Conservation (phyloP, 2,329 filamentous ascomycete genomes). For the Penicillium sp. region DNA sequence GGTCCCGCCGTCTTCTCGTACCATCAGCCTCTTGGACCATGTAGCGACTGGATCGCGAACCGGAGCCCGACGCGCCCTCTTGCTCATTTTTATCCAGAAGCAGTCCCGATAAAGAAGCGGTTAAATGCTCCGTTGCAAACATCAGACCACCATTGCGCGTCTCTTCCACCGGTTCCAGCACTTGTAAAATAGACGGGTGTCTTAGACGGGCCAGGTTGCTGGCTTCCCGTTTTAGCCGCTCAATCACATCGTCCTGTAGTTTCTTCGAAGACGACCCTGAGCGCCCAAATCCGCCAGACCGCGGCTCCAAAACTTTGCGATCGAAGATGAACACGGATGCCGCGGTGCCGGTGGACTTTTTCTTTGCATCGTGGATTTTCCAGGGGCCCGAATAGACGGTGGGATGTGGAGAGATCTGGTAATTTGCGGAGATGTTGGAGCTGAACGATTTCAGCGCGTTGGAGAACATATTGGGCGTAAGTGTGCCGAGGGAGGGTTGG, state of each 20-base stretch:
- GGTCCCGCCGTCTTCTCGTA: slow-evolving; percentile 73
- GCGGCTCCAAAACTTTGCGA: slow-evolving; percentile 78
- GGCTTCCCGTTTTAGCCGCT: slow-evolving; percentile 89
- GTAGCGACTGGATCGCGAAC: slow-evolving; percentile 76
- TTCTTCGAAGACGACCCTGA: slow-evolving; percentile 75
- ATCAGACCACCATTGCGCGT: slow-evolving; percentile 88
- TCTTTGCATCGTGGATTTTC: slow-evolving; percentile 98
- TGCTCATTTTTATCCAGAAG: slow-evolving; percentile 89
- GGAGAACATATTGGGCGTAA: slow-evolving; percentile 75
- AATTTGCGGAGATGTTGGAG: slow-evolving; percentile 92
- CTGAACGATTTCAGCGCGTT: slow-evolving; percentile 92
- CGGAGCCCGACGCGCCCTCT: slow-evolving; percentile 71
- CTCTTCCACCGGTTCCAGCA: slow-evolving; percentile 94
- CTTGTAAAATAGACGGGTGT: slow-evolving; percentile 89
- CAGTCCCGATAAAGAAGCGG: slow-evolving; percentile 81
- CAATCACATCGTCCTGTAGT: slow-evolving; percentile 85
- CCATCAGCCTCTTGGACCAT: slow-evolving; percentile 81
- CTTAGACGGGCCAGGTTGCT: slow-evolving; percentile 84
- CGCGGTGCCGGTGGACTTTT: slow-evolving; percentile 87
- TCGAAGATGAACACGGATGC: slow-evolving; percentile 97
- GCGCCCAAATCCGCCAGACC: slow-evolving; percentile 65
- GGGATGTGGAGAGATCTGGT: slow-evolving; percentile 76
- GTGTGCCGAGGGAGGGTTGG: slow-evolving; percentile 1
- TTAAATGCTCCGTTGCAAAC: slow-evolving; percentile 93
- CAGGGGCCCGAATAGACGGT: slow-evolving; percentile 87